Evolutionary conservation across 1,139 yeast genomes (phyloP).

Genomic region (Groenewaldozyma sp.): DNA sequence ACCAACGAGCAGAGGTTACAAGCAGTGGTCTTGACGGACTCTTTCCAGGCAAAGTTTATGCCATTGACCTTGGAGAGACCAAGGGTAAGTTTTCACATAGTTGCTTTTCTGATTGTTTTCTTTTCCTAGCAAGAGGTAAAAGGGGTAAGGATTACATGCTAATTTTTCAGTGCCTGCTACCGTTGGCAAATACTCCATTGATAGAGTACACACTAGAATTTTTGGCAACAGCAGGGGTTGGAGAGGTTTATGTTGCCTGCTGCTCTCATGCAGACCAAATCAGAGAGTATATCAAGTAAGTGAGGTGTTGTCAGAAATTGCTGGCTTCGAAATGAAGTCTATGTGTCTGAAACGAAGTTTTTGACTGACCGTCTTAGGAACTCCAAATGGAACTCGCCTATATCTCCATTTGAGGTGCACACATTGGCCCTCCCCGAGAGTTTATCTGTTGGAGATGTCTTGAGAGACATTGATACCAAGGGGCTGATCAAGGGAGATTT

Average conservation of each 20-base stretch:
- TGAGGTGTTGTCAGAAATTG: conserved; percentile 2
- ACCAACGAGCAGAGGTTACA: conserved; percentile 47
- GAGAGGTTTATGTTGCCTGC: conserved; percentile 84
- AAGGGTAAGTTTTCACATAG: conserved; percentile 30
- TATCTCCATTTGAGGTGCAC: conserved; percentile 70
- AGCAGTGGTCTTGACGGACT: conserved; percentile 90
- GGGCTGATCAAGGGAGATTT: conserved; percentile 88
- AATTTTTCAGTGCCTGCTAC: conserved; percentile 52
- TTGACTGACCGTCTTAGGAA: conserved; percentile 12
- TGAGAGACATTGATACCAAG: conserved; percentile 88
- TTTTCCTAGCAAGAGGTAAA: conserved; percentile 1
- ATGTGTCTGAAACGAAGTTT: neutral
- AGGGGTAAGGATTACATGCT: neutral
- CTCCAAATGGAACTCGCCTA: conserved; percentile 70
- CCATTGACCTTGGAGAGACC: conserved; percentile 83
- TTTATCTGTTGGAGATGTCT: conserved; percentile 90
- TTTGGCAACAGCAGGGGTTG: conserved; percentile 81
- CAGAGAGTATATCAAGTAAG: conserved; percentile 58
- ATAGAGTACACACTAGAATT: conserved; percentile 93
- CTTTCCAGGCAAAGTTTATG: conserved; percentile 85
- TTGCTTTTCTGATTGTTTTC: neutral
- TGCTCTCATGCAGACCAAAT: conserved; percentile 85
- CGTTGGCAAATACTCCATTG: conserved; percentile 86
- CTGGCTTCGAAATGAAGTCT: neutral
- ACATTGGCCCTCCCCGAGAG: conserved; percentile 83